These are phyloP conservation scores for Nemania sp. DNA, from an alignment of 2,329 filamentous ascomycete genomes.

Conservation along the genomic window DNA sequence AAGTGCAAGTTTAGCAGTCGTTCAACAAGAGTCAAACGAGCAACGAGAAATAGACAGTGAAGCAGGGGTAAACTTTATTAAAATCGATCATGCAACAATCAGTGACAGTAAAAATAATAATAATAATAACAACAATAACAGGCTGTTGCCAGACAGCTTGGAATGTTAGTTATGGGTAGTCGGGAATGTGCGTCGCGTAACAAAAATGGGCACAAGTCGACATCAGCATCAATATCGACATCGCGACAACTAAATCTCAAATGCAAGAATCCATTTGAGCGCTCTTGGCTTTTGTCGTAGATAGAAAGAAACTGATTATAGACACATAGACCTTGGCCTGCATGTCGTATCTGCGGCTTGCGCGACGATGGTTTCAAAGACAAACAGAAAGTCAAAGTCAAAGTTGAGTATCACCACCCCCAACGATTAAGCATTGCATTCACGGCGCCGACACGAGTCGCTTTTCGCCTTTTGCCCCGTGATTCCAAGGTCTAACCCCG, in stretches of 20 bases:
- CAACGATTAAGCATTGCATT: constrained; percentile 5
- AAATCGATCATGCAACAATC: background rate
- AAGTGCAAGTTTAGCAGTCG: background rate
- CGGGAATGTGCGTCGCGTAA: constrained; percentile 12
- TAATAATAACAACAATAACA: no score
- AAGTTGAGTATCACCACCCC: background rate
- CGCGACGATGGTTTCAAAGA: background rate
- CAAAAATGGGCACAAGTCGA: background rate
- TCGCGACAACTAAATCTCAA: constrained; percentile 3
- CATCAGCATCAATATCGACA: background rate
- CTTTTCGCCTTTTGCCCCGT: background rate
- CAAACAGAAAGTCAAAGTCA: background rate
- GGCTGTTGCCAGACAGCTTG: background rate
- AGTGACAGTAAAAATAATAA: no score
- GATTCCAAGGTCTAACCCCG: constrained; percentile 1
- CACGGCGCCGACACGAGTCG: background rate
- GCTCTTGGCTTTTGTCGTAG: background rate
- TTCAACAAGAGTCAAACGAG: background rate
- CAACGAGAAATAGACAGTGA: background rate
- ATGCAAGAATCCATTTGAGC: background rate
- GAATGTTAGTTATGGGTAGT: constrained; percentile 13
- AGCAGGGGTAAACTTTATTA: constrained; percentile 1
- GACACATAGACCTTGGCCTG: background rate
- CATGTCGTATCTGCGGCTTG: background rate
- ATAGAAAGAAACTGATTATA: background rate